These are phyloP conservation scores for Aureobasidium sp. DNA, from an alignment of 2,329 filamentous ascomycete genomes.

Conservation along the genomic window DNA sequence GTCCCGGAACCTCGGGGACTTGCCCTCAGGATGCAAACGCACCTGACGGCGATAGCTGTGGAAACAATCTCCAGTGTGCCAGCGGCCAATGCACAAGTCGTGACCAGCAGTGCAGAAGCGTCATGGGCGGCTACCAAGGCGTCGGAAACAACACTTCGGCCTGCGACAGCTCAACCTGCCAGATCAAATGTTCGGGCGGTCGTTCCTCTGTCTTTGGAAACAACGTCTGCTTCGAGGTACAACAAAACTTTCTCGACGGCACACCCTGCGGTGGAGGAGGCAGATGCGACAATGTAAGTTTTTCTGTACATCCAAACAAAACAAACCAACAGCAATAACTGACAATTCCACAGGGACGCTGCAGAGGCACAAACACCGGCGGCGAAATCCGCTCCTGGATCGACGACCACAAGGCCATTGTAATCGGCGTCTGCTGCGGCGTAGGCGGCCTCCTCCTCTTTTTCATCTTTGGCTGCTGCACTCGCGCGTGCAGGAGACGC, in stretches of 20 bases:
- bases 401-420: slow-evolving; percentile 65
- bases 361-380: slow-evolving; percentile 61
- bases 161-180: slow-evolving; percentile 67
- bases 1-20: slow-evolving; percentile 61
- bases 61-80: slow-evolving; percentile 66
- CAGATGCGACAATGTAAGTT: slow-evolving; percentile 59
- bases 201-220: slow-evolving; percentile 52
- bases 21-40: slow-evolving; percentile 69
- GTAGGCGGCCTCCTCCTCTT: slow-evolving; percentile 68
- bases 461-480: slow-evolving; percentile 57
- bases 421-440: slow-evolving; percentile 69
- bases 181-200: slow-evolving; percentile 62
- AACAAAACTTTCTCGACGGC: slow-evolving; percentile 91
- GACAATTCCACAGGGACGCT: slow-evolving; percentile 52
- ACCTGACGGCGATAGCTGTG: slow-evolving; percentile 66
- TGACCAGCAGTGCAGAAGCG: slow-evolving; percentile 77
- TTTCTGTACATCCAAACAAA: not conserved
- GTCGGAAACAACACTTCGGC: slow-evolving; percentile 71
- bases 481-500: slow-evolving; percentile 46
- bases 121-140: slow-evolving; percentile 65
- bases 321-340: not conserved
- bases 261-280: slow-evolving; percentile 78
- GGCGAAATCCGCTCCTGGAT: slow-evolving; percentile 73
- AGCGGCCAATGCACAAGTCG: slow-evolving; percentile 92
- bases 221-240: slow-evolving; percentile 64